phyloP scores from a whole-genome alignment of 768 basidiomycete species.

The Rossbeevera mucosa region DNA sequence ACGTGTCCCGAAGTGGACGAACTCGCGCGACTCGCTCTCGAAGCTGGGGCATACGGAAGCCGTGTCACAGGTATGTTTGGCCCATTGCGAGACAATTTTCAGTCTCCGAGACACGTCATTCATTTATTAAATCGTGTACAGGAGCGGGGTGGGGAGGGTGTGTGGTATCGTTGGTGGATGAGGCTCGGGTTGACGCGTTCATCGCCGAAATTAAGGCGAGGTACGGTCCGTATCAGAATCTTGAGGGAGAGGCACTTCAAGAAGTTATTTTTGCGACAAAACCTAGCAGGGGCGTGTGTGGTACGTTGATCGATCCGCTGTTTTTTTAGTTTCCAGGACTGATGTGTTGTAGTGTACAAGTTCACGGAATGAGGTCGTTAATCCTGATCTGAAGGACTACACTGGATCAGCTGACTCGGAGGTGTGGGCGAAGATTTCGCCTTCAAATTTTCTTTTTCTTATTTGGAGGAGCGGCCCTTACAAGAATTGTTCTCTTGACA shows the following conservation, averaged over 20 bases:
- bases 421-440: no score
- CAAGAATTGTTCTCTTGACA: no score
- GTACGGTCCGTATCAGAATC: slow-evolving; percentile 59
- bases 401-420: no score
- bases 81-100: not conserved
- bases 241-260: slow-evolving; percentile 53
- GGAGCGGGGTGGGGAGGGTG: slow-evolving; percentile 93
- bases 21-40: slow-evolving; percentile 57
- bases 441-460: no score
- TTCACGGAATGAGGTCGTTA: slow-evolving; percentile 18
- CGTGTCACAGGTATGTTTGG: not conserved
- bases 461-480: no score
- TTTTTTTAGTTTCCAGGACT: not conserved
- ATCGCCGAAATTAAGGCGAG: slow-evolving; percentile 53
- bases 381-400: no score
- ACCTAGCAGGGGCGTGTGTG: slow-evolving; percentile 78
- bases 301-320: slow-evolving; percentile 39
- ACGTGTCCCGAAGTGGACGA: slow-evolving; percentile 76
- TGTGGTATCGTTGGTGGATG: slow-evolving; percentile 75
- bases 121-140: slow-evolving; percentile 24
- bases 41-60: slow-evolving; percentile 51
- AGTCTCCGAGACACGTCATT: not conserved
- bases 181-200: slow-evolving; percentile 57
- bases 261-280: slow-evolving; percentile 80
- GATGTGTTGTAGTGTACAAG: slow-evolving; percentile 25